Evolutionary conservation across 202 grass and related monocot genomes (phyloP).

Genomic region (Eragrostis tef): DNA sequence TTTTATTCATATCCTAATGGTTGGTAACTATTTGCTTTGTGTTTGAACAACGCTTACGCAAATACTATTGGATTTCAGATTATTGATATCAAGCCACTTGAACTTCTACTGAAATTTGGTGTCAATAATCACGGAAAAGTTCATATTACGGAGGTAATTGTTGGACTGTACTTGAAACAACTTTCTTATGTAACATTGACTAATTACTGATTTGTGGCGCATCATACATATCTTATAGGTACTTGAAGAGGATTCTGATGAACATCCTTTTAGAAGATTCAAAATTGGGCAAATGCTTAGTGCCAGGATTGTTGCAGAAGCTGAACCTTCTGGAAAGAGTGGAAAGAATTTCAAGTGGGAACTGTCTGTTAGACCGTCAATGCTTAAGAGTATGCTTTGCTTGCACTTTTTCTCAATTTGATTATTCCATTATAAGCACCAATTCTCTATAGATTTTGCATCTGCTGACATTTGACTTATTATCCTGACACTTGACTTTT

Average conservation of each 20-base stretch:
- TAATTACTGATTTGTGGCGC: slow-evolving; percentile 42
- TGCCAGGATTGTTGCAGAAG: slow-evolving; percentile 73
- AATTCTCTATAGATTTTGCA: slow-evolving; percentile 32
- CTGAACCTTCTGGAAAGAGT: slow-evolving; percentile 60
- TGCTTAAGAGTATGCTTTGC: slow-evolving; percentile 59
- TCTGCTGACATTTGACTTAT: slow-evolving; percentile 34
- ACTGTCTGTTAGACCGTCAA: slow-evolving; percentile 81
- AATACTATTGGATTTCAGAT: slow-evolving; percentile 55
- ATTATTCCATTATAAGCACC: neutral
- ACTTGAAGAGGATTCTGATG: slow-evolving; percentile 60
- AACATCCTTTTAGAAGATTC: slow-evolving; percentile 72
- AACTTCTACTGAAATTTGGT: slow-evolving; percentile 77
- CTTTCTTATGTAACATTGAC: slow-evolving; percentile 35
- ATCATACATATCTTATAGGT: slow-evolving; percentile 59
- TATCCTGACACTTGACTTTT: slow-evolving; percentile 22
- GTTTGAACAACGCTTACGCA: slow-evolving; percentile 26
- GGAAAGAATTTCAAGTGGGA: slow-evolving; percentile 70
- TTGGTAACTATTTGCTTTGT: slow-evolving; percentile 12
- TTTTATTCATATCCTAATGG: neutral
- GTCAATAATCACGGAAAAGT: slow-evolving; percentile 73
- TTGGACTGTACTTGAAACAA: slow-evolving; percentile 27
- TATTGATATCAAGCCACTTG: slow-evolving; percentile 85
- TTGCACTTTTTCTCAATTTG: neutral
- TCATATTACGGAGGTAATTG: slow-evolving; percentile 85
- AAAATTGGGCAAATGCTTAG: slow-evolving; percentile 65